Evolutionary conservation across 371 early-diverging fungal genomes (phyloP).

Genomic region (Mucor racemosus): DNA sequence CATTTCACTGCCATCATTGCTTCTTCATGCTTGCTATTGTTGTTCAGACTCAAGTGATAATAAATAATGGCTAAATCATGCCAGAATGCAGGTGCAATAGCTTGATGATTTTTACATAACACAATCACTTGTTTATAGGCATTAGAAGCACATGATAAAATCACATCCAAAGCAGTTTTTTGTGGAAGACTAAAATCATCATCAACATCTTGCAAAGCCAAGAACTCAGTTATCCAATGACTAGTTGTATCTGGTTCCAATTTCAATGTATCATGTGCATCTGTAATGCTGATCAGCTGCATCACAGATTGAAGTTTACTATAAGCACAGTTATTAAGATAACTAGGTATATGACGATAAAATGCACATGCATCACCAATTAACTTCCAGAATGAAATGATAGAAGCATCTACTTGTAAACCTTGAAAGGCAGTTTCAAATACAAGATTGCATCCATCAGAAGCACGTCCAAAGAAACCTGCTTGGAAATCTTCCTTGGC

Average conservation of each 20-base stretch:
- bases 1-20: conserved; percentile 52
- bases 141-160: conserved; percentile 51
- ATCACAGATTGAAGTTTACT: conserved; percentile 39
- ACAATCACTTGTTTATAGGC: conserved; percentile 61
- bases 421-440: conserved; percentile 39
- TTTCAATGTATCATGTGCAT: conserved; percentile 47
- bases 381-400: conserved; percentile 71
- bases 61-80: conserved; percentile 55
- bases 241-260: conserved; percentile 39
- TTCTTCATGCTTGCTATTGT: conserved; percentile 5
- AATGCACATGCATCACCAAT: conserved; percentile 70
- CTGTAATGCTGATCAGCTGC: conserved; percentile 12
- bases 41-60: conserved; percentile 34
- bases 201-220: conserved; percentile 27
- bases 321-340: conserved; percentile 51
- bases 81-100: conserved; percentile 49
- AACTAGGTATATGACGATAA: conserved; percentile 54
- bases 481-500: conserved; percentile 67
- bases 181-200: conserved; percentile 37
- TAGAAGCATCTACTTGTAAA: conserved; percentile 36
- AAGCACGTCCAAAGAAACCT: conserved; percentile 77
- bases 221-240: conserved; percentile 38
- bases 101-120: conserved; percentile 39
- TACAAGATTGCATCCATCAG: conserved; percentile 61
- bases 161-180: conserved; percentile 40